A percentile compares a stretch with the other conserved stretches of the same genome.
phyloP scores from a whole-genome alignment of 306 rosid genomes.

The Parietaria judaica region DNA sequence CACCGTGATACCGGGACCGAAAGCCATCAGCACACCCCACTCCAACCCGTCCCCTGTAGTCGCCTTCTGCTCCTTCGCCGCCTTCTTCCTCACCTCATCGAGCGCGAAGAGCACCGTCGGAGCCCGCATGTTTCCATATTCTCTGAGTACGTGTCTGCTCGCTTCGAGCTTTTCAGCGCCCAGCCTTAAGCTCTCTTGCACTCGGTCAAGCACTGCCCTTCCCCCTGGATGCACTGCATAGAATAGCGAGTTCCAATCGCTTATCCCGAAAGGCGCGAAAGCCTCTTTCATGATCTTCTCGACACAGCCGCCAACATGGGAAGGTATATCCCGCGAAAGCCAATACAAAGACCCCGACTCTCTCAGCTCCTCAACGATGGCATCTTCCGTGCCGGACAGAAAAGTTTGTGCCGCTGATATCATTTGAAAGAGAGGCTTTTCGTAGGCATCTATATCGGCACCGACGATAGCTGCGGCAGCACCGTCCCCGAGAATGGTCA shows the following conservation, averaged over 20 bases:
- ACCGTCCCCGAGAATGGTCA: constrained; percentile 23
- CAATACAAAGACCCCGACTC: constrained; percentile 10
- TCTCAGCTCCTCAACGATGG: neutral
- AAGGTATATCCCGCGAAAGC: constrained; percentile 1
- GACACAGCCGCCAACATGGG: constrained; percentile 3
- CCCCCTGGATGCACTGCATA: too few species aligned
- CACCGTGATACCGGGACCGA: too few species aligned
- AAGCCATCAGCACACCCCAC: too few species aligned
- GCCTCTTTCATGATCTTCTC: constrained; percentile 13
- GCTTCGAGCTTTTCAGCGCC: too few species aligned
- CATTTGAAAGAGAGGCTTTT: constrained; percentile 3
- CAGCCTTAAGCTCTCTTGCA: too few species aligned
- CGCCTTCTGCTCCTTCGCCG: too few species aligned
- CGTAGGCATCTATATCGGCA: neutral
- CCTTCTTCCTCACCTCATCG: too few species aligned
- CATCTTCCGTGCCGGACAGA: constrained; percentile 13
- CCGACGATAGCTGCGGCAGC: constrained; percentile 18
- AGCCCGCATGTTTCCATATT: too few species aligned
- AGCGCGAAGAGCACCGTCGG: too few species aligned
- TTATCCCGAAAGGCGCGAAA: constrained; percentile 8
- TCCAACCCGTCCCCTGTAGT: too few species aligned
- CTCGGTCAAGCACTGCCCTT: too few species aligned
- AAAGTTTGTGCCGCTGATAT: constrained; percentile 11
- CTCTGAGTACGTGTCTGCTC: too few species aligned
- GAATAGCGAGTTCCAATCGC: constrained; percentile 19